A percentile compares a stretch with the other conserved stretches of the same genome.
phyloP scores from a whole-genome alignment of 257 asterid species.

The Oldenlandia corymbosa region DNA sequence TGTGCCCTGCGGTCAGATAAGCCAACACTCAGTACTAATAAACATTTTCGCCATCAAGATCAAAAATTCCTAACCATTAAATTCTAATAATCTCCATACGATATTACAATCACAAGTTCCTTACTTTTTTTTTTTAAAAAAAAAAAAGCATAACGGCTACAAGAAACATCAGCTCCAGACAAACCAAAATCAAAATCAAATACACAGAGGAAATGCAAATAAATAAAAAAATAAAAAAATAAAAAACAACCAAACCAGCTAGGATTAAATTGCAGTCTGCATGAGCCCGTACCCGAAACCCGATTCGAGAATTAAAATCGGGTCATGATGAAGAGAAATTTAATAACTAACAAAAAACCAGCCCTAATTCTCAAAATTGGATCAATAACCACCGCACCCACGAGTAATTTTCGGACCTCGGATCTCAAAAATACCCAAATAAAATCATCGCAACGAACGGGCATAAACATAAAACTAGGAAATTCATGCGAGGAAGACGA shows the following conservation, averaged over 20 bases:
- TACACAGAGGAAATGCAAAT: neutral
- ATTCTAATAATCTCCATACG: neutral
- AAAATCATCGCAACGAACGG: conserved; percentile 10
- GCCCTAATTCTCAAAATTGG: neutral
- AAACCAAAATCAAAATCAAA: neutral
- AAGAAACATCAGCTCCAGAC: neutral
- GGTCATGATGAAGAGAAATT: neutral
- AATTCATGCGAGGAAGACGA: neutral
- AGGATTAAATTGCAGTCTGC: neutral
- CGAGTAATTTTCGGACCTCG: conserved; percentile 23
- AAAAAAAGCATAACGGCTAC: neutral
- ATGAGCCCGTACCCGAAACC: conserved; percentile 11
- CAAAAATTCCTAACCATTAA: neutral
- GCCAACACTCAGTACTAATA: conserved; percentile 2
- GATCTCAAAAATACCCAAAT: conserved; percentile 20
- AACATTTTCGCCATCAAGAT: neutral
- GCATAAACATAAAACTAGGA: neutral
- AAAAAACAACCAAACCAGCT: neutral
- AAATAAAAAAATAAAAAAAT: too few relatives aligned
- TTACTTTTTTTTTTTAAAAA: neutral
- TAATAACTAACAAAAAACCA: neutral
- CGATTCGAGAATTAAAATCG: conserved; percentile 4
- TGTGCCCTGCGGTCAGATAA: neutral
- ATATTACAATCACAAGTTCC: neutral
- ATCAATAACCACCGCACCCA: conserved; percentile 17